Evolutionary conservation across 176 grass and related monocot species (phyloP), one percentile per base, ranked within the genome.

Genomic region (Microstegium vimineum): DNA sequence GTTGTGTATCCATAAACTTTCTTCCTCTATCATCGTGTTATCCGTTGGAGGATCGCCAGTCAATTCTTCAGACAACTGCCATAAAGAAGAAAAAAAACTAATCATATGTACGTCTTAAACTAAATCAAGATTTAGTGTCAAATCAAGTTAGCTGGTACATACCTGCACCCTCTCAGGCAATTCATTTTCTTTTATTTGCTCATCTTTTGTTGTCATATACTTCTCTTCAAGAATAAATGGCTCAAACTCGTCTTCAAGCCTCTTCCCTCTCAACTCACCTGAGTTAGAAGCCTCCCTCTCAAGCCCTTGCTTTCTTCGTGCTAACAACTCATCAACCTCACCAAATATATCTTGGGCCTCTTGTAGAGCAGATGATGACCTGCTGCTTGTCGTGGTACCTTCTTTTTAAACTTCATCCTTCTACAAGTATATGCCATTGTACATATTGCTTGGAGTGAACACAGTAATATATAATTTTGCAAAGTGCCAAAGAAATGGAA

Each of bases 211-310:
- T 77, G 96, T 99, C 96, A 99, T 98, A 87, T 93, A 95, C 64
- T 99, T 95, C 82, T 99, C 96, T 40, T 91, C 92, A 62, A 99
- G 75, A 85, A 99, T 93, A 91, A 91, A 95, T 64, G 96, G 93
- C 52, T 99, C 96, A 77, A 95, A 99, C 59, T 95, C 96, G 70
- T 99, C 96, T 84, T 99, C 93, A 73, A 99, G 76, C 64, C 87
- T 90, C 46, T 93, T 99, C 57, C 83, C 85, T 25, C 86, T 75
- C 77, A 83, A 35, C 23, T 82, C 85, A 30, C 78, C 85, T 4
- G 87, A 73, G 49, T 66, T 78, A 46, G 40, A 63, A 77, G 83
- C 93, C 77, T 90, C 90, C 80, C 86, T 90, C 72, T 94, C 93
- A 60, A 99, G 85, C 13, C 83, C 88, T 37, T 92, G 82, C 74